These are phyloP conservation scores for Penstemon barbatus DNA, from an alignment of 257 asterid species.

Conservation along the genomic window DNA sequence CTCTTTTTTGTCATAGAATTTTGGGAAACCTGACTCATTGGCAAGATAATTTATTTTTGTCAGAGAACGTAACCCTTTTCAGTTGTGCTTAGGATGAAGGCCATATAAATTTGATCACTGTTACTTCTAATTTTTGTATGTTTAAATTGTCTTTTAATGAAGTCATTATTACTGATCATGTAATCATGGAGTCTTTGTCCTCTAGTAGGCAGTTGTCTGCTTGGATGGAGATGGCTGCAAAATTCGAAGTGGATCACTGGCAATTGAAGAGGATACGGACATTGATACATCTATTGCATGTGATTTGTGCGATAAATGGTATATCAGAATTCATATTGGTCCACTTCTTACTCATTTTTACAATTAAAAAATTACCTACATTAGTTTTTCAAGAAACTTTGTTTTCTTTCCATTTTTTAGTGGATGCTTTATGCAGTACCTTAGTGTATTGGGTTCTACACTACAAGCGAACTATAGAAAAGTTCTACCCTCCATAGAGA, in stretches of 20 bases:
- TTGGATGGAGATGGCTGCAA: constrained; percentile 96
- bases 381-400: constrained; percentile 5
- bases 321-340: background rate
- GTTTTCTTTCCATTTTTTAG: background rate
- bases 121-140: constrained; percentile 10
- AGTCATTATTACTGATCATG: constrained; percentile 30
- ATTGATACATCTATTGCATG: constrained; percentile 97
- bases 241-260: constrained; percentile 66
- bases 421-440: too few relatives aligned
- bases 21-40: constrained; percentile 14
- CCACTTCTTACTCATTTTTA: background rate
- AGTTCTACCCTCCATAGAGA: background rate
- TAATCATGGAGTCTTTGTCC: constrained; percentile 38
- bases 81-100: too few relatives aligned
- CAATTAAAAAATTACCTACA: constrained; percentile 2
- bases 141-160: background rate
- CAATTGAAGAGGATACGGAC: constrained; percentile 68
- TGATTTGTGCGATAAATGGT: constrained; percentile 97
- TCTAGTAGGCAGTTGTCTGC: constrained; percentile 94
- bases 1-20: constrained; percentile 11
- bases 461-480: background rate
- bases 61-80: background rate
- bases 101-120: constrained; percentile 3
- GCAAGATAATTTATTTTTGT: constrained; percentile 15
- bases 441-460: background rate